Base-by-base conservation (phyloP, 352 stramenopile species). In the Phytophthora sp. region DNA sequence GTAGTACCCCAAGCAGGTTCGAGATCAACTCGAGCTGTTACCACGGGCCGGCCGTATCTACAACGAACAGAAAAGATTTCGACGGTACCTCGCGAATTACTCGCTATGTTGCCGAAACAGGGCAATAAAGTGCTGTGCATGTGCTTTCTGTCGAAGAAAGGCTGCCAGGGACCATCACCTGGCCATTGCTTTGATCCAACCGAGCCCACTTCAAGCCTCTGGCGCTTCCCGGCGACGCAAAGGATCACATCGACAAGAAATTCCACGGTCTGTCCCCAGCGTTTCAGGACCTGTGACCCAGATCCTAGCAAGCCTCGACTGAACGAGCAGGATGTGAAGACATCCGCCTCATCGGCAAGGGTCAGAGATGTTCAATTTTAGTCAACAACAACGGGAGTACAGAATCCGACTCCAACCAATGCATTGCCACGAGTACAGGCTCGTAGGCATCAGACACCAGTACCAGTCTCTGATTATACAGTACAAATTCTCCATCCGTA, bases 271-370 rank as follows among this genome's bases (percentile, higher is more conserved):
- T 61, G 13, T 20, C 18, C 0, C 7, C 7, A 30, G 59, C 41
- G 18, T 60, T 66, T 13, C 20, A 54, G 16, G 58, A 60, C 15
- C 21, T 60, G 38, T 66, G 58, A 60, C 30, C 31, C 39, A 21
- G 41, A 20, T 15, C 18, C 8, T 27, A 38, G 9, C 31, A 13
- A 38, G 31, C n/a, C n/a, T n/a, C n/a, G n/a, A n/a, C n/a, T n/a
- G n/a, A n/a, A n/a, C n/a, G n/a, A n/a, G n/a, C n/a, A n/a, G n/a
- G n/a, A n/a, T n/a, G n/a, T n/a, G n/a, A n/a, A n/a, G n/a, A n/a
- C n/a, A n/a, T n/a, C n/a, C n/a, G n/a, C n/a, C n/a, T n/a, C n/a
- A n/a, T n/a, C n/a, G n/a, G n/a, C n/a, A n/a, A 38, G 31, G 4
- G 31, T 13, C 18, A 31, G 3, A 20, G 18, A n/a, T 16, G 9